phyloP scores from a whole-genome alignment of 2,329 filamentous ascomycete species.

The Monilinia aucupariae region DNA sequence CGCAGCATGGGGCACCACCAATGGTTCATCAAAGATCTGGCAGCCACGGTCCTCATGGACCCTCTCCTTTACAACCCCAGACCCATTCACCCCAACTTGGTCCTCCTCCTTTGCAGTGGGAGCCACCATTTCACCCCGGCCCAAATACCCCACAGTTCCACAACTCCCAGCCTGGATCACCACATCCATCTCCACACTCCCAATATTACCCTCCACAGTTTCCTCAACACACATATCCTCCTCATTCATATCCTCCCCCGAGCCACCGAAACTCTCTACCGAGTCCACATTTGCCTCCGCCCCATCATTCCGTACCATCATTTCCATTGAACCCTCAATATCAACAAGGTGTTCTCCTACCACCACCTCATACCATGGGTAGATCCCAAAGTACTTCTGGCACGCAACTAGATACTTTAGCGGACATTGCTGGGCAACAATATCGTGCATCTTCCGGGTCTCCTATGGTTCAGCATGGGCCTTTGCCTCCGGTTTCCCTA shows the following conservation, averaged over 20 bases:
- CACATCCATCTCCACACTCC: slow-evolving; percentile 16
- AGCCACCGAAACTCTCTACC: slow-evolving; percentile 27
- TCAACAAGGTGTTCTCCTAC: slow-evolving; percentile 25
- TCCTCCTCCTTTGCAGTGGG: slow-evolving; percentile 26
- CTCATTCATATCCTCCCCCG: slow-evolving; percentile 20
- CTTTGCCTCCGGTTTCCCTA: slow-evolving; percentile 11
- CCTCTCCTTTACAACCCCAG: slow-evolving; percentile 30
- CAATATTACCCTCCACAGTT: slow-evolving; percentile 17
- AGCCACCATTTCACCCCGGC: slow-evolving; percentile 27
- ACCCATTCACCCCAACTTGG: slow-evolving; percentile 20
- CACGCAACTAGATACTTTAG: slow-evolving; percentile 31
- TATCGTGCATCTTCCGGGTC: slow-evolving; percentile 31
- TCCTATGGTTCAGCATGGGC: slow-evolving; percentile 29
- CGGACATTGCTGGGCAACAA: slow-evolving; percentile 34
- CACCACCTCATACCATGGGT: slow-evolving; percentile 26
- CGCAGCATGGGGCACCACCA: slow-evolving; percentile 18
- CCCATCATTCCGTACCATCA: slow-evolving; percentile 32
- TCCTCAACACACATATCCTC: slow-evolving; percentile 17
- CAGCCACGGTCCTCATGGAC: slow-evolving; percentile 26
- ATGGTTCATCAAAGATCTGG: slow-evolving; percentile 19
- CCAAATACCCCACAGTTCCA: slow-evolving; percentile 14
- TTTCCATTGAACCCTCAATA: slow-evolving; percentile 30
- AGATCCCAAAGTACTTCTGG: slow-evolving; percentile 25
- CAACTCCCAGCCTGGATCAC: slow-evolving; percentile 18
- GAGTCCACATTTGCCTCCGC: slow-evolving; percentile 29